These are phyloP conservation scores for Acrocalymma vagum DNA, from an alignment of 2,329 filamentous ascomycete species.

Conservation along the genomic window DNA sequence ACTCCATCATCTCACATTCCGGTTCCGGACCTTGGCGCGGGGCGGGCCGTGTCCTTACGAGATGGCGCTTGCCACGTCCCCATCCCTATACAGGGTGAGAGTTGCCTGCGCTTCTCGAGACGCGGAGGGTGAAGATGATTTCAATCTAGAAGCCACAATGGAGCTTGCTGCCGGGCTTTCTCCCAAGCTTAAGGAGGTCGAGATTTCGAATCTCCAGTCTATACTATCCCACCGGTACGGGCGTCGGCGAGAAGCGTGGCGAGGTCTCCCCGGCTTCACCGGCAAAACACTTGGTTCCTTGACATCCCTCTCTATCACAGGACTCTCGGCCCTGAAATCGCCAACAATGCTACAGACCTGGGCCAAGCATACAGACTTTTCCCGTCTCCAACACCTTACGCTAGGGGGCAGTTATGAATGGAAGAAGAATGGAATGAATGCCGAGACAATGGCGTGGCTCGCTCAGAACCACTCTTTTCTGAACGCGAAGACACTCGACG, in stretches of 20 bases:
- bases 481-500: slow-evolving; percentile 5
- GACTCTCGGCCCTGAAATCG: slow-evolving; percentile 5
- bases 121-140: slow-evolving; percentile 17
- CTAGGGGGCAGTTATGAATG: slow-evolving; percentile 11
- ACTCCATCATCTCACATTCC: slow-evolving; percentile 18
- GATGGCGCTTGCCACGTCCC: slow-evolving; percentile 21
- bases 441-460: slow-evolving; percentile 17
- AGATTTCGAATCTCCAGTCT: slow-evolving; percentile 5
- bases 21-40: slow-evolving; percentile 17
- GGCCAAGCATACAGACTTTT: slow-evolving; percentile 20
- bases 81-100: slow-evolving; percentile 19
- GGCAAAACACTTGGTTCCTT: slow-evolving; percentile 11
- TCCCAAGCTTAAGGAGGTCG: slow-evolving; percentile 19
- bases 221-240: neutral
- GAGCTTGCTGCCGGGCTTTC: slow-evolving; percentile 21
- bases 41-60: slow-evolving; percentile 17
- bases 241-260: slow-evolving; percentile 8
- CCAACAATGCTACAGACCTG: slow-evolving; percentile 11
- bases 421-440: slow-evolving; percentile 8
- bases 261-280: slow-evolving; percentile 19
- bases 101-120: slow-evolving; percentile 13
- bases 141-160: slow-evolving; percentile 21
- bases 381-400: slow-evolving; percentile 15
- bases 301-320: slow-evolving; percentile 17
- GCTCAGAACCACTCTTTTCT: slow-evolving; percentile 11